Evolutionary conservation across 2,329 filamentous ascomycete genomes (phyloP), one percentile per base, ranked within the genome.

Genomic region (Calonectria crousiana): DNA sequence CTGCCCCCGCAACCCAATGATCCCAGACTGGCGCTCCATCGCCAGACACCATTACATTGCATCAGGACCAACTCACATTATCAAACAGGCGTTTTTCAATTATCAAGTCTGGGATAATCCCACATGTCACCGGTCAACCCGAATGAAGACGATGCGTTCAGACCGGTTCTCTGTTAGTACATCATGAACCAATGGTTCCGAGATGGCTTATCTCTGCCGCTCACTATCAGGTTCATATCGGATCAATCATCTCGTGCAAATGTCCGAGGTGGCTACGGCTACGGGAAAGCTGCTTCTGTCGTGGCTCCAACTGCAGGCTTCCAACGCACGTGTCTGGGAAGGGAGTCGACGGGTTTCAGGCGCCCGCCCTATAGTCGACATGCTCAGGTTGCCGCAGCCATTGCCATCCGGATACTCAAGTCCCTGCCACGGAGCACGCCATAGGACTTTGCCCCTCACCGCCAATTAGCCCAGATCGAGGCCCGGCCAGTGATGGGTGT

Each of bases 121-220:
- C 70, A 68, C 70, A 76, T 72, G 69, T 36, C 72, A 72, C 73
- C 75, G 71, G 76, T 78, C 74, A 78, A 34, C 9, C 41, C 74
- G 34, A 69, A 56, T 44, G 38, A 53, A 66, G 49, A 53, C 58
- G n/a, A 44, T 34, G n/a, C 38, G 38, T 67, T 66, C 71, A 74
- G 78, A 75, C 78, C 75, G 75, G 71, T 72, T 56, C 65, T 71
- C 53, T 36, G 44, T 67, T 51, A 30, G 58, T 66, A 47, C 32
- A 28, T 34, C 11, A 34, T 47, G 38, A 23, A 52, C 78, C 78
- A 80, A 80, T 80, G 65, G 65, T 28, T 60, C 62, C 44, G 30
- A 47, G 28, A 58, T 38, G 44, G 49, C 76, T 80, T 80, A 80
- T 80, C 78, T 79, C 32, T n/a, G 44, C 65, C 26, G 36, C 34